Base-by-base conservation (phyloP, 108 stramenopile genomes). In the Cyclostephanos invisitatus region DNA sequence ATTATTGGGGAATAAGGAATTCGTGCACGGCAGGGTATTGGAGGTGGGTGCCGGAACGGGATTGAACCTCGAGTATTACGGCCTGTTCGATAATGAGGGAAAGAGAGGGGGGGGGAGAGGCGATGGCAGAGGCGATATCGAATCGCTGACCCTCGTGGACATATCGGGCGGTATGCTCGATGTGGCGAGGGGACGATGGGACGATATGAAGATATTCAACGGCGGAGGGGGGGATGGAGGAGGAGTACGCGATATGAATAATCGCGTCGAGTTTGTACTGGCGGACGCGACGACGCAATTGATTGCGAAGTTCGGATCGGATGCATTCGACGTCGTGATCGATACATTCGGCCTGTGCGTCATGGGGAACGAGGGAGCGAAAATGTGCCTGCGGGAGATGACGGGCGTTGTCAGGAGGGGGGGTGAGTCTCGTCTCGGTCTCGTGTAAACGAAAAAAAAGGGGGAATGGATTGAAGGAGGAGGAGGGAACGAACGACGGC, bases 11-110 rank as follows among this genome's bases (percentile, higher is more conserved):
- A n/a, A n/a, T n/a, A n/a, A n/a, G n/a, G n/a, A n/a, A n/a, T n/a
- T 40, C 12, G 44, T 46, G 44, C 17, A 32, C 17, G 95, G 95
- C 29, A 60, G 82, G 36, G 91, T 92, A 20, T 70, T 96, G 48
- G 95, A 96, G 69, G 87, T 96, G 62, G 92, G 92, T 3, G 88
- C 71, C 42, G 95, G 95, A 0, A 96, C 95, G 24, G 95, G 95
- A 37, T 80, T 93, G 60, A 92, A 92, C 57, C 54, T 93, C 38
- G 68, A 70, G 37, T 79, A 75, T 44, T 96, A 96, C 67, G 53
- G 35, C 14, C 57, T 84, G 51, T 55, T 44, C 28, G 71, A 74
- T 48, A 50, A n/a, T n/a, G n/a, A n/a, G n/a, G n/a, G n/a, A n/a
- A n/a, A n/a, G n/a, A n/a, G n/a, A n/a, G n/a, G n/a, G n/a, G n/a